A percentile compares a stretch with the other conserved stretches of the same genome.
Evolutionary conservation across 495 filamentous ascomycete species (phyloP).

Genomic region (Hyaloscypha bicolor): DNA sequence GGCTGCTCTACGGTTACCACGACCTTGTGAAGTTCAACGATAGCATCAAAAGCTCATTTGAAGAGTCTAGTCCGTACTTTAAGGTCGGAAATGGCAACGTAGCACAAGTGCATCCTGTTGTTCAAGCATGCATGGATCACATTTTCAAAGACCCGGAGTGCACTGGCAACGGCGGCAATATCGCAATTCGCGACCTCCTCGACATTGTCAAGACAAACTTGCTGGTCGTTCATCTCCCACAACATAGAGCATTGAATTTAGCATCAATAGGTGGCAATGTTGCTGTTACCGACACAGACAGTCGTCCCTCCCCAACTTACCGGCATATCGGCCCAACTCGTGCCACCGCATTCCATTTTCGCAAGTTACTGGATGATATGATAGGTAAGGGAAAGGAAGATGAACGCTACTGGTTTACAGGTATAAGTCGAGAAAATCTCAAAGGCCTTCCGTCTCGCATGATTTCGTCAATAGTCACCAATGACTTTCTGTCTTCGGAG

Average conservation of each 20-base stretch:
- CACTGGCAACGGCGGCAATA: not conserved
- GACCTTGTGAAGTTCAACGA: slow-evolving; percentile 8
- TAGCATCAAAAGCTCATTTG: slow-evolving; percentile 9
- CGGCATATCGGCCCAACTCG: not conserved
- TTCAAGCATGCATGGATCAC: slow-evolving; percentile 1
- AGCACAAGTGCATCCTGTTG: slow-evolving; percentile 18
- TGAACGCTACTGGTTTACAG: slow-evolving; percentile 21
- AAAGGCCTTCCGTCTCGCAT: not conserved
- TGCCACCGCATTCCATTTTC: slow-evolving; percentile 17
- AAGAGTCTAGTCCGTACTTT: slow-evolving; percentile 7
- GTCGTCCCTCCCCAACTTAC: not conserved
- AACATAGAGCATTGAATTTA: not conserved
- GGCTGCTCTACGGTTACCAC: slow-evolving; percentile 37
- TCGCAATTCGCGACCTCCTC: slow-evolving; percentile 32
- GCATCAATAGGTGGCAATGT: not conserved
- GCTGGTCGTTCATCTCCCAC: slow-evolving; percentile 30
- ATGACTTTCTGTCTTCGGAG: slow-evolving; percentile 6
- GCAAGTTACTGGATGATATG: slow-evolving; percentile 22
- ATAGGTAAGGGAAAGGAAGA: slow-evolving; percentile 20
- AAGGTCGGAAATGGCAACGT: not conserved
- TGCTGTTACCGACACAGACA: not conserved
- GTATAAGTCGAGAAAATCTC: not conserved
- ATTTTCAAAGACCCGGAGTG: slow-evolving; percentile 22
- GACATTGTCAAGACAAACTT: slow-evolving; percentile 30
- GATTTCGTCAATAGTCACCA: not conserved